Conservation (phyloP, 2,329 filamentous ascomycete species). For the Venturia nashicola region DNA sequence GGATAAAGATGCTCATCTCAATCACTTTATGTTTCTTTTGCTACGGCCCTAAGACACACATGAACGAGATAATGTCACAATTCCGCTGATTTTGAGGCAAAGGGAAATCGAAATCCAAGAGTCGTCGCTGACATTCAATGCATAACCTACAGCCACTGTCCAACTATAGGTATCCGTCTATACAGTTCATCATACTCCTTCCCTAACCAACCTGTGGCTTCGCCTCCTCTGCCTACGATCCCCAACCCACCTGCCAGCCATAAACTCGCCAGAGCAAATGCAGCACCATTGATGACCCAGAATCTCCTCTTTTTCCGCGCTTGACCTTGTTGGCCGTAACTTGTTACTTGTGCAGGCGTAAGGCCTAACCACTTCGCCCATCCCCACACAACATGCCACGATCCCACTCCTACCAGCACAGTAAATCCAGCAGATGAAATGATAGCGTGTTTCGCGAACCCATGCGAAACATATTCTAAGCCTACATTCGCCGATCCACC, state of each 20-base stretch:
- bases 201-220: constrained; percentile 65
- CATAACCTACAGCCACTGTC: constrained; percentile 32
- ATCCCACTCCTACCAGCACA: constrained; percentile 53
- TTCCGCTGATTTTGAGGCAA: no score
- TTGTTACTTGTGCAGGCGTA: constrained; percentile 43
- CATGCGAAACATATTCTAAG: constrained; percentile 72
- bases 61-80: no score
- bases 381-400: constrained; percentile 74
- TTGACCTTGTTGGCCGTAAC: constrained; percentile 35
- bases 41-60: no score
- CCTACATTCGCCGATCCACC: constrained; percentile 81
- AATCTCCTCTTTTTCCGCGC: constrained; percentile 51
- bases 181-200: constrained; percentile 69
- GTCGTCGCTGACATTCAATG: background rate
- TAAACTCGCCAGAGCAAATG: constrained; percentile 44
- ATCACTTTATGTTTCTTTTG: background rate
- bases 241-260: constrained; percentile 77
- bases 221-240: constrained; percentile 60
- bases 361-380: constrained; percentile 68
- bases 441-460: constrained; percentile 59
- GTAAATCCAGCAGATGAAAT: constrained; percentile 58
- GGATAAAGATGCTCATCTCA: background rate
- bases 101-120: background rate
- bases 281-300: constrained; percentile 57
- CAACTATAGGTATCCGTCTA: constrained; percentile 44